These are phyloP conservation scores for Penicillium pulvis DNA, from an alignment of 495 filamentous ascomycete species.

Conservation along the genomic window DNA sequence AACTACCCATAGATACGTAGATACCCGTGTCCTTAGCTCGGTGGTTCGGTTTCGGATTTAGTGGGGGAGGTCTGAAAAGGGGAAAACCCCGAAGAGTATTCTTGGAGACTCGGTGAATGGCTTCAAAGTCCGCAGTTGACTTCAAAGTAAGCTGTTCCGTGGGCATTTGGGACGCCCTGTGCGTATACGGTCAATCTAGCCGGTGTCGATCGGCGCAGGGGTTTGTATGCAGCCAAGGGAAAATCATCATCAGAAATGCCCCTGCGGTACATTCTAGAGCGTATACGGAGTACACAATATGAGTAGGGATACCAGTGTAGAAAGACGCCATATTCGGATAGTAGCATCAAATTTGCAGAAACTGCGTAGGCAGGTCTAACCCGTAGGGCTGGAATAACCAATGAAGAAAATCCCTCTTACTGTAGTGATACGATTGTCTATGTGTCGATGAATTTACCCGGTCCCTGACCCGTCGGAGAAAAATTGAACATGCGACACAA, in stretches of 20 bases:
- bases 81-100: not conserved
- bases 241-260: not conserved
- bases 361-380: not conserved
- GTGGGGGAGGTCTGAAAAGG: not conserved
- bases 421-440: not conserved
- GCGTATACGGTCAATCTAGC: not conserved
- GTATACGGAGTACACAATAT: not conserved
- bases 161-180: not conserved
- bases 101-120: not conserved
- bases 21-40: not conserved
- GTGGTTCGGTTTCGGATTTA: constrained; percentile 6
- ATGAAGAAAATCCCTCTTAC: not conserved
- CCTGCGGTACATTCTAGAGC: not conserved
- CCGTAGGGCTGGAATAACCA: constrained; percentile 7
- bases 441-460: not conserved
- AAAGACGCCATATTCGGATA: no score
- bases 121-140: constrained; percentile 1
- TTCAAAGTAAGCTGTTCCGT: not conserved
- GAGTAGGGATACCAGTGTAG: not conserved
- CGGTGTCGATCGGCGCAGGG: constrained; percentile 24
- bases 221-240: constrained; percentile 24
- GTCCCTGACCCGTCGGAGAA: constrained; percentile 5
- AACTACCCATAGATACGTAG: not conserved
- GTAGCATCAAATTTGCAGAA: not conserved
- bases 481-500: constrained; percentile 1